Evolutionary conservation across 2,329 filamentous ascomycete genomes (phyloP), one percentile per base, ranked within the genome.

Genomic region (Celoporthe dispersa): DNA sequence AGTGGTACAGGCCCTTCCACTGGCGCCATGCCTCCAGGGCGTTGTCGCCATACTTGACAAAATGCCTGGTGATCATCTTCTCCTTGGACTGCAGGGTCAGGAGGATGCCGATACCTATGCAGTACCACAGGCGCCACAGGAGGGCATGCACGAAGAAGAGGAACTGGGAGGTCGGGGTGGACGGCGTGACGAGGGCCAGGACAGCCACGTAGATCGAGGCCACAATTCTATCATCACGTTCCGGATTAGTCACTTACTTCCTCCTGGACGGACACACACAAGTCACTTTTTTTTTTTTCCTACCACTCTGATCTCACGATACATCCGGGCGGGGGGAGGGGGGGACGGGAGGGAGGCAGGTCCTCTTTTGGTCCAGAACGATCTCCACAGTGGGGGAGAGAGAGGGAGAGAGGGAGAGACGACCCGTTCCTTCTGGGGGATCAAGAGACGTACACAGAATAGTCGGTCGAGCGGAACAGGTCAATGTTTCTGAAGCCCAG

Each of bases 51-150:
- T 92, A 98, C 80, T 99, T 99, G 81, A 99, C 88, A 78, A 98
- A 99, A 83, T 99, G 96, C 35, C 96, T 90, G 22, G 95, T 98
- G 94, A 96, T 98, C 80, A 92, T 90, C 83, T 98, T 98, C 81
- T 91, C 89, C 76, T 91, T 91, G 28, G 95, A 98, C 80, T 99
- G 96, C 68, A 88, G 87, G 75, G 93, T 90, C 63, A 99, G 87
- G 71, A 98, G 90, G 75, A 93, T 87, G 60, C 95, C 96, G 35
- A 99, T 88, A 33, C 96, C 96, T 68, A 96, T 81, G 14, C 92
- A 93, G 79, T 96, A 98, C 95, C 96, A 98, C 19, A 97, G 79
- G 61, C 96, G 91, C 94, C 94, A 97, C 22, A 88, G 75, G 37
- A 93, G 81, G 3, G 96, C 96, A 78, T 97, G 94, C 35, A 89